A percentile compares a stretch with the other conserved stretches of the same genome.
phyloP scores from a whole-genome alignment of 2,329 filamentous ascomycete species.

The Cladophialophora immunda region DNA sequence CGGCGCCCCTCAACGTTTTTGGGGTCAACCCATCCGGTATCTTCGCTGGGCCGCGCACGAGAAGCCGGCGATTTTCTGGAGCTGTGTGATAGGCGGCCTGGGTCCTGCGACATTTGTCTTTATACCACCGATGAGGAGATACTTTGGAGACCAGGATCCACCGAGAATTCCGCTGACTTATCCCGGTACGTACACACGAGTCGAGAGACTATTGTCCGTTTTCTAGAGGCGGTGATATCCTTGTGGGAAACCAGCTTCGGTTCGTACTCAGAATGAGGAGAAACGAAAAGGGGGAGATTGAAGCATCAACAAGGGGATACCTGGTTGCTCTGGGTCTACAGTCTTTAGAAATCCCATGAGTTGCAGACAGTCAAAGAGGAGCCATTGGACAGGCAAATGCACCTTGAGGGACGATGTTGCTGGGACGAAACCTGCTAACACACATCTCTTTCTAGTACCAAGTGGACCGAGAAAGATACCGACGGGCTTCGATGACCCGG shows the following conservation, averaged over 20 bases:
- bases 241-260: neutral
- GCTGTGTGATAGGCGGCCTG: conserved; percentile 74
- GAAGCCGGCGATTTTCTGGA: conserved; percentile 92
- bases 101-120: conserved; percentile 76
- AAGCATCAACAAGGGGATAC: neutral
- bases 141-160: conserved; percentile 77
- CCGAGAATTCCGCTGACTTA: conserved; percentile 85
- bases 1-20: conserved; percentile 74
- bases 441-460: conserved; percentile 49
- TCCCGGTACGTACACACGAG: conserved; percentile 73
- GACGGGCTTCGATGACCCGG: conserved; percentile 56
- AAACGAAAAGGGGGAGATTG: too few relatives aligned
- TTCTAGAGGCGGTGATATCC: neutral
- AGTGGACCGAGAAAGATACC: conserved; percentile 56
- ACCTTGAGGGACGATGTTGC: neutral
- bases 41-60: conserved; percentile 86
- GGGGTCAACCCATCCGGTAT: conserved; percentile 82
- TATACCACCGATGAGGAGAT: conserved; percentile 76
- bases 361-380: neutral
- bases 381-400: neutral
- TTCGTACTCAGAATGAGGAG: neutral
- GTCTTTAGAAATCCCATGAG: neutral
- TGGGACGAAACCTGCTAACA: conserved; percentile 24
- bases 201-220: neutral
- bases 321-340: neutral